Conservation (phyloP, 75 land plant genomes). For the Cunninghamia lanceolata region DNA sequence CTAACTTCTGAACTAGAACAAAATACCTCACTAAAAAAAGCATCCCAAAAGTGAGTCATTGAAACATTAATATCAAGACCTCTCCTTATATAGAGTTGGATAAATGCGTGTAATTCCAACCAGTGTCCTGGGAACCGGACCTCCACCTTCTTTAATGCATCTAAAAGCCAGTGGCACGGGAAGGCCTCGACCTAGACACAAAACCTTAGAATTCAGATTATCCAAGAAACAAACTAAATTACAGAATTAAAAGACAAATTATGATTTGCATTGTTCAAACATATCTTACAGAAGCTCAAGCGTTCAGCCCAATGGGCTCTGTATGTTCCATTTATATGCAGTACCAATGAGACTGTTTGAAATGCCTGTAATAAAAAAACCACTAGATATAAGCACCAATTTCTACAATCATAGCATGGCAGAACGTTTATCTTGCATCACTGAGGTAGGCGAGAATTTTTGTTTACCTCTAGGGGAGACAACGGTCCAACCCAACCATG, state of each 20-base stretch:
- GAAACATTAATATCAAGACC: slow-evolving; percentile 26
- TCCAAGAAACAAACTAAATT: background rate
- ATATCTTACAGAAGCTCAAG: slow-evolving; percentile 69
- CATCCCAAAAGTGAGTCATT: background rate
- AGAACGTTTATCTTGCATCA: background rate
- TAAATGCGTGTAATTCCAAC: slow-evolving; percentile 69
- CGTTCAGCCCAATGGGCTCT: slow-evolving; percentile 80
- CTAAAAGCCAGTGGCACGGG: slow-evolving; percentile 65
- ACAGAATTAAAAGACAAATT: background rate
- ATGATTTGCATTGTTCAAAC: background rate
- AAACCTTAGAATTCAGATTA: slow-evolving; percentile 4
- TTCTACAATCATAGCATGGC: background rate
- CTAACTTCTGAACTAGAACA: background rate
- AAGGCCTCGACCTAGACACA: slow-evolving; percentile 43
- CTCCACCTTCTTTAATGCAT: slow-evolving; percentile 71
- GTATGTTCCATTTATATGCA: slow-evolving; percentile 79
- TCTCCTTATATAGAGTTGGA: slow-evolving; percentile 73
- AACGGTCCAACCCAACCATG: slow-evolving; percentile 69
- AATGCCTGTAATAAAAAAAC: slow-evolving; percentile 40
- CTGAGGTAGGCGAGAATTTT: background rate
- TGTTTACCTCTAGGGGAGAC: slow-evolving; percentile 69
- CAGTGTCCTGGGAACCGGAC: slow-evolving; percentile 62
- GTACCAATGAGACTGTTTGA: slow-evolving; percentile 24
- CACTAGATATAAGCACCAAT: background rate
- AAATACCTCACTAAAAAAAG: background rate